phyloP scores from a whole-genome alignment of 345 rosid species.

The Isatis tinctoria region DNA sequence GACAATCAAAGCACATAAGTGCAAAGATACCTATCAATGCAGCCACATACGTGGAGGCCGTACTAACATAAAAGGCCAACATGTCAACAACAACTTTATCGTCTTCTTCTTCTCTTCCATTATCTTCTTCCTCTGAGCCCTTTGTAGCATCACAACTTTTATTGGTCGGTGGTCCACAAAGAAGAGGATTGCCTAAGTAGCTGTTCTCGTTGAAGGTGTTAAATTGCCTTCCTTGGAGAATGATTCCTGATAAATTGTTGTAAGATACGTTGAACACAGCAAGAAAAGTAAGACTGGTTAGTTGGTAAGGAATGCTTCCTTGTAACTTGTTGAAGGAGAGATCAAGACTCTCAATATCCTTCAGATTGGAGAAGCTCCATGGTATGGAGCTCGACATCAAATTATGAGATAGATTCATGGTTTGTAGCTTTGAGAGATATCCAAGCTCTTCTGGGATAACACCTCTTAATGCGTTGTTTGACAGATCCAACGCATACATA shows the following conservation, averaged over 20 bases:
- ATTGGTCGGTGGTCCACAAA: not conserved
- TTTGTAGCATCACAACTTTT: not conserved
- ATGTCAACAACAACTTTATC: not conserved
- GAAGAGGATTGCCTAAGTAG: not conserved
- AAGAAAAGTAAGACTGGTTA: not conserved
- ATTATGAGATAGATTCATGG: slow-evolving; percentile 10
- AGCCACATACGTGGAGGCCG: not conserved
- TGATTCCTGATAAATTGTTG: not conserved
- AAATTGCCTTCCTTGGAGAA: not conserved
- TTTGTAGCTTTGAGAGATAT: not conserved
- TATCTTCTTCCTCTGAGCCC: not conserved
- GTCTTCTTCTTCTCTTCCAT: not conserved
- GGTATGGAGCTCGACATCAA: not conserved
- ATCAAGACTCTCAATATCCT: not conserved
- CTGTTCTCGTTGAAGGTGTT: not conserved
- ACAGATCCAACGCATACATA: slow-evolving; percentile 16
- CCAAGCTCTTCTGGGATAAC: slow-evolving; percentile 7
- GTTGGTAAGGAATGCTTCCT: not conserved
- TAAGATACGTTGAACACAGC: not conserved
- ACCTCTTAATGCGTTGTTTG: slow-evolving; percentile 16
- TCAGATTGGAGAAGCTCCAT: not conserved
- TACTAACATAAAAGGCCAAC: not conserved
- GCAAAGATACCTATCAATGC: not conserved
- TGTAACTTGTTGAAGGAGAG: not conserved
- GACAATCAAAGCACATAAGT: not conserved